phyloP scores from a whole-genome alignment of 805 yeast genomes.

The Lipomyces yamanashiensis region DNA sequence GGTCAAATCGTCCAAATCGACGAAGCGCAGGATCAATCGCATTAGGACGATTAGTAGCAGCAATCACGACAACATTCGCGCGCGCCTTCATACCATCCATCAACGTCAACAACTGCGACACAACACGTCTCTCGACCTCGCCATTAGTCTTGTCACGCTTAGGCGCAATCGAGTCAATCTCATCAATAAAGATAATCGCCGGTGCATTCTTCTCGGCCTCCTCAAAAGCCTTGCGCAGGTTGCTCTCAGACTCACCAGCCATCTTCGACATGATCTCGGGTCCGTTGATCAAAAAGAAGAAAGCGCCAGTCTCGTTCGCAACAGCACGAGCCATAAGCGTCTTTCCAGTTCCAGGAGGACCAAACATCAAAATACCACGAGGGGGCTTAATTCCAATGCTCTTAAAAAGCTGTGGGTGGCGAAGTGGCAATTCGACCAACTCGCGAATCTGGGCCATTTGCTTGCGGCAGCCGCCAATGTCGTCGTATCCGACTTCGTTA shows the following conservation, averaged over 20 bases:
- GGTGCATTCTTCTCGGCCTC: constrained; percentile 99
- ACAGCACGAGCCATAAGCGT: constrained; percentile 99
- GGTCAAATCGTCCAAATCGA: constrained; percentile 83
- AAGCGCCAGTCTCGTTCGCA: constrained; percentile 99
- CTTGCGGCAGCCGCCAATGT: constrained; percentile 98
- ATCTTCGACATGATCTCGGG: constrained; percentile 99
- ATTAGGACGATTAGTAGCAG: constrained; percentile 92
- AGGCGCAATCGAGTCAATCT: constrained; percentile 98
- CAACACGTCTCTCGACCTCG: constrained; percentile 99
- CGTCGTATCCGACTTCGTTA: constrained; percentile 98
- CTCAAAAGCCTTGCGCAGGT: constrained; percentile 96
- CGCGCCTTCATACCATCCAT: constrained; percentile 99
- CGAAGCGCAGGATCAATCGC: constrained; percentile 85
- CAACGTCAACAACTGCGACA: constrained; percentile 92
- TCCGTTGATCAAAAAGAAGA: constrained; percentile 96
- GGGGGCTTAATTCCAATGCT: constrained; percentile 99
- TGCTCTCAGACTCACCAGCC: constrained; percentile 99
- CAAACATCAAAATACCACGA: constrained; percentile 95
- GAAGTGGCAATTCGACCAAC: constrained; percentile 94
- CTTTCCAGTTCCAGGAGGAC: constrained; percentile 99
- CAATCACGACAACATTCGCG: constrained; percentile 96
- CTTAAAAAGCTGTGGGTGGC: constrained; percentile 98
- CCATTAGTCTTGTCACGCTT: constrained; percentile 99
- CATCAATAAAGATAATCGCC: constrained; percentile 95
- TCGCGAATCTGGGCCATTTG: constrained; percentile 99